phyloP scores from a whole-genome alignment of 169 alveolate species.

The Theileria annulata region DNA sequence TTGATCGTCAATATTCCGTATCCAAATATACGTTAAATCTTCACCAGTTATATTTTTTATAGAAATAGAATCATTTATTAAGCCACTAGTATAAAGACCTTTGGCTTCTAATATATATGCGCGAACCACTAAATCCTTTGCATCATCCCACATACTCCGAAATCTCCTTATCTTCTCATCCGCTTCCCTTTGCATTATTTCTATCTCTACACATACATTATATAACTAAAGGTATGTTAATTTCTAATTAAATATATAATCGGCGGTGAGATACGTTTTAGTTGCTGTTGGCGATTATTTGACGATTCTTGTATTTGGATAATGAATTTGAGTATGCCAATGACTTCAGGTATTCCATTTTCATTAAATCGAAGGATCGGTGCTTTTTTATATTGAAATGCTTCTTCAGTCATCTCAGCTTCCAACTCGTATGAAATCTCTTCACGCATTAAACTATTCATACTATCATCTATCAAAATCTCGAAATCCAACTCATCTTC shows the following conservation, averaged over 20 bases:
- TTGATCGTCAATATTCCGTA: conserved; percentile 76
- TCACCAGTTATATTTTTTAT: conserved; percentile 68
- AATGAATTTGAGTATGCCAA: conserved; percentile 83
- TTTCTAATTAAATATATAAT: no score
- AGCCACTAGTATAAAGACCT: conserved; percentile 83
- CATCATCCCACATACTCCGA: conserved; percentile 39
- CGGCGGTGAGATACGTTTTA: not conserved
- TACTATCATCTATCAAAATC: conserved; percentile 65
- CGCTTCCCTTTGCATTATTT: conserved; percentile 29
- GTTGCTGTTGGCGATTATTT: conserved; percentile 13
- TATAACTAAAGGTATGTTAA: no score
- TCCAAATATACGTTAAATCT: conserved; percentile 56
- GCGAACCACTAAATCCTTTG: conserved; percentile 81
- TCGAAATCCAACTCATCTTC: conserved; percentile 52
- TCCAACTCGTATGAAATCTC: conserved; percentile 86
- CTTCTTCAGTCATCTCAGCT: conserved; percentile 80
- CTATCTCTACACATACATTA: not conserved
- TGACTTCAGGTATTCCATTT: conserved; percentile 86
- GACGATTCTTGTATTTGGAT: conserved; percentile 66
- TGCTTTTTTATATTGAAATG: conserved; percentile 82
- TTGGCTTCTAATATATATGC: conserved; percentile 85
- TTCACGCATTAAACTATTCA: conserved; percentile 76
- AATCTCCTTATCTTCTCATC: conserved; percentile 28
- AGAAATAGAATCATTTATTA: conserved; percentile 61
- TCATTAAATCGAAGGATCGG: conserved; percentile 84